Evolutionary conservation across 2,329 filamentous ascomycete species (phyloP).

Genomic region (Fusarium tjaetaba): DNA sequence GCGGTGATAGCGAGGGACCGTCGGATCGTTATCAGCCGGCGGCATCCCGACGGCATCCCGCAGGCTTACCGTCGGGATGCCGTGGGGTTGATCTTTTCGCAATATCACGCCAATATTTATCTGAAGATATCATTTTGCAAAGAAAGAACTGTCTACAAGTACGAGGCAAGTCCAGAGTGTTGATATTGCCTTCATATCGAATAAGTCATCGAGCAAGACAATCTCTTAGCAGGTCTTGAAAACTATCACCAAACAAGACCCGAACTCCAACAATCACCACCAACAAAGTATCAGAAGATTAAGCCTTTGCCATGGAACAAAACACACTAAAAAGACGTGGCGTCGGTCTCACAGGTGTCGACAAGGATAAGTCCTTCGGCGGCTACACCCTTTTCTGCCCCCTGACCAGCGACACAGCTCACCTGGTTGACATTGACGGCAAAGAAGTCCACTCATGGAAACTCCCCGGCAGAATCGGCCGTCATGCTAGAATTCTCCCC

Average conservation of each 20-base stretch:
- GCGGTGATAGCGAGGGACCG: neutral
- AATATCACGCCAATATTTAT: neutral
- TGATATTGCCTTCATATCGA: fast-evolving
- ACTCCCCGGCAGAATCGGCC: conserved; percentile 42
- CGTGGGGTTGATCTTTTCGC: neutral
- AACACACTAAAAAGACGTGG: conserved; percentile 45
- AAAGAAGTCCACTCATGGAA: conserved; percentile 45
- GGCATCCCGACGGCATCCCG: conserved; percentile 22
- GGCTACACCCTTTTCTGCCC: conserved; percentile 47
- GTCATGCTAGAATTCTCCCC: conserved; percentile 42
- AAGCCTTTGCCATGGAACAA: conserved; percentile 37
- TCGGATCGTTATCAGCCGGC: conserved; percentile 27
- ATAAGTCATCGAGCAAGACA: neutral
- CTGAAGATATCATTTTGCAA: neutral
- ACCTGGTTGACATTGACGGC: conserved; percentile 44
- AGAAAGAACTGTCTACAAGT: neutral
- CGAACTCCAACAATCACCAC: neutral
- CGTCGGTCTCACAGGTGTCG: conserved; percentile 43
- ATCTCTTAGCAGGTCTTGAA: neutral
- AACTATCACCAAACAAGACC: neutral
- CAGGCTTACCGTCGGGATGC: conserved; percentile 20
- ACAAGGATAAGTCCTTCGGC: conserved; percentile 39
- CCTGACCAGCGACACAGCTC: conserved; percentile 40
- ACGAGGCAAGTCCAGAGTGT: neutral
- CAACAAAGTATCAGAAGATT: fast-evolving